Evolutionary conservation across 2,329 filamentous ascomycete species (phyloP).

Genomic region (Daldinia sp.): DNA sequence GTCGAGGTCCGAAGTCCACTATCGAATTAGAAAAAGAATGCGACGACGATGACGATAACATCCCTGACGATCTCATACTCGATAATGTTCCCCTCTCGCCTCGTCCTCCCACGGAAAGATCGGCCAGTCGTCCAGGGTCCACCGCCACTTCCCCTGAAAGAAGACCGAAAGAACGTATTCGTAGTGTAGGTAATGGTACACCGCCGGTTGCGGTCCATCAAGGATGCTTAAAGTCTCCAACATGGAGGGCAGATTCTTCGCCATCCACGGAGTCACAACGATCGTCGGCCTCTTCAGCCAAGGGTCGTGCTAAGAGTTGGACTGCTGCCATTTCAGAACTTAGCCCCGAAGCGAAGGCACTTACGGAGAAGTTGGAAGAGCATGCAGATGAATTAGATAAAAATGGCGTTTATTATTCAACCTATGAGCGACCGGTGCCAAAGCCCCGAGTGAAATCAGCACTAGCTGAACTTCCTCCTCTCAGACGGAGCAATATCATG

Average conservation of each 20-base stretch:
- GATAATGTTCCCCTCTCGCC: conserved; percentile 88
- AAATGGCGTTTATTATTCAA: conserved; percentile 50
- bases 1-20: conserved; percentile 72
- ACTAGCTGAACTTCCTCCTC: conserved; percentile 75
- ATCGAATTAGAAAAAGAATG: conserved; percentile 81
- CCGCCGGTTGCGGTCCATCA: conserved; percentile 69
- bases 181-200: conserved; percentile 73
- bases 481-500: conserved; percentile 81
- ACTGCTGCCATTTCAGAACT: conserved; percentile 76
- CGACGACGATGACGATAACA: conserved; percentile 79
- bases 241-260: conserved; percentile 63
- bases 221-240: conserved; percentile 69
- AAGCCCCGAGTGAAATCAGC: conserved; percentile 73
- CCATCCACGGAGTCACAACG: conserved; percentile 52
- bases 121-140: conserved; percentile 66
- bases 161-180: conserved; percentile 62
- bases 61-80: conserved; percentile 82
- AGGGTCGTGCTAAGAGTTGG: conserved; percentile 78
- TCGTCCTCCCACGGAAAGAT: conserved; percentile 68
- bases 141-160: conserved; percentile 67
- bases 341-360: conserved; percentile 76
- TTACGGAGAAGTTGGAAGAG: conserved; percentile 85
- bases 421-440: conserved; percentile 47
- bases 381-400: conserved; percentile 74
- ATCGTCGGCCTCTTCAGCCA: conserved; percentile 57